Percentiles rank a stretch among this genome's conserved stretches.
These are phyloP conservation scores for Talaromyces sp. DNA, from an alignment of 2,329 filamentous ascomycete genomes.

Conservation along the genomic window DNA sequence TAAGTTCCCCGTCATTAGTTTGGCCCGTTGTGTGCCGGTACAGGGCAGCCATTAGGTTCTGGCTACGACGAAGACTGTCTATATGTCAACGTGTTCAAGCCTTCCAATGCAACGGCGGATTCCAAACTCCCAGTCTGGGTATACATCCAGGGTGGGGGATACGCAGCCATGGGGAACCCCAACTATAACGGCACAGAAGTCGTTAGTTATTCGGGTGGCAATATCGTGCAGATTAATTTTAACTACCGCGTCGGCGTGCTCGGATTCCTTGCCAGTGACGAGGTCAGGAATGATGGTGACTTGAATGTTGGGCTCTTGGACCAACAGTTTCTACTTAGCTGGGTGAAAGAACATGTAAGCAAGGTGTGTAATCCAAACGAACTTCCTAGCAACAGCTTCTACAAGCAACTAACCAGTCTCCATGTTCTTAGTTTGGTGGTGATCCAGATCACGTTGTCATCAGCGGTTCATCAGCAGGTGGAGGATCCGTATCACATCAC, in stretches of 20 bases:
- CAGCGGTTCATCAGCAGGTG: conserved; percentile 46
- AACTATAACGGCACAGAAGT: conserved; percentile 13
- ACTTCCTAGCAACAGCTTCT: too few species aligned
- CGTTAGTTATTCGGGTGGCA: not conserved
- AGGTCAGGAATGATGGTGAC: conserved; percentile 43
- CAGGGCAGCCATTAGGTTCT: conserved; percentile 32
- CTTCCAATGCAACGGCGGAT: conserved; percentile 22
- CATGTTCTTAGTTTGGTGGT: conserved; percentile 28
- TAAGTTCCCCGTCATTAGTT: not conserved
- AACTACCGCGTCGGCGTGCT: conserved; percentile 30
- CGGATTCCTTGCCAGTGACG: conserved; percentile 36
- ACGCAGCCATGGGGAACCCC: not conserved
- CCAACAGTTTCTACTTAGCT: conserved; percentile 22
- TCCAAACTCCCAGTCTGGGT: conserved; percentile 13
- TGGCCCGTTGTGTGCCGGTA: conserved; percentile 6
- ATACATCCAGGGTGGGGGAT: conserved; percentile 13
- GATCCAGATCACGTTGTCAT: conserved; percentile 29
- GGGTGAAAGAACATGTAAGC: conserved; percentile 22
- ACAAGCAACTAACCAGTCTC: too few species aligned
- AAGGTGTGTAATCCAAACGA: too few species aligned
- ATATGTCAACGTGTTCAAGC: conserved; percentile 44
- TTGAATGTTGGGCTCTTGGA: conserved; percentile 29
- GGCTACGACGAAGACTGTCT: conserved; percentile 48
- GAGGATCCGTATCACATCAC: conserved; percentile 57
- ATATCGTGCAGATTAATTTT: conserved; percentile 23